phyloP scores from a whole-genome alignment of 306 rosid genomes.

The Delonix regia region DNA sequence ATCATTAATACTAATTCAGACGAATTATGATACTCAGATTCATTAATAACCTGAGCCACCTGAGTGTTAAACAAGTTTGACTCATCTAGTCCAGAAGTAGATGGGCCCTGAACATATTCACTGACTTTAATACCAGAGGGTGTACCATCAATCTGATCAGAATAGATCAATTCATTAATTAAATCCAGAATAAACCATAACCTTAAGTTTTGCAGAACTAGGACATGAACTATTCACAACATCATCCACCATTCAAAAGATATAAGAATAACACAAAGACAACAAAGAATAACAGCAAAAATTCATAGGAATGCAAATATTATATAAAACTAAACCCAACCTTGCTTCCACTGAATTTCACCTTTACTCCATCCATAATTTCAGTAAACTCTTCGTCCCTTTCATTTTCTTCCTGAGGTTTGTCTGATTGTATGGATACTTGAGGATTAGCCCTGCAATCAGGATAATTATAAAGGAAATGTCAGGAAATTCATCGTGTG shows the following conservation, averaged over 20 bases:
- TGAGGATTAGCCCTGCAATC: slow-evolving; percentile 50
- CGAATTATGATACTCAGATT: slow-evolving; percentile 56
- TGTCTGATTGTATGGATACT: slow-evolving; percentile 37
- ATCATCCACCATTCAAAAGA: slow-evolving; percentile 20
- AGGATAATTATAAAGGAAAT: neutral
- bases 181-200: slow-evolving; percentile 25
- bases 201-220: slow-evolving; percentile 1
- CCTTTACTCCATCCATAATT: slow-evolving; percentile 42
- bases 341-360: slow-evolving; percentile 48
- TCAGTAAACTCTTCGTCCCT: slow-evolving; percentile 51
- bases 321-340: slow-evolving; percentile 31
- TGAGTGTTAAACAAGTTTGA: slow-evolving; percentile 55
- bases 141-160: slow-evolving; percentile 55
- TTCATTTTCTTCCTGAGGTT: slow-evolving; percentile 50
- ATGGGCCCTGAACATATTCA: slow-evolving; percentile 67
- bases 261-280: slow-evolving; percentile 2
- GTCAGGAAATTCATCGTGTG: neutral
- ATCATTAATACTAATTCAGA: slow-evolving; percentile 43
- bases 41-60: slow-evolving; percentile 64
- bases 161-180: slow-evolving; percentile 32
- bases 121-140: slow-evolving; percentile 42
- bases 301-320: slow-evolving; percentile 18
- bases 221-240: neutral
- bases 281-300: slow-evolving; percentile 15
- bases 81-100: slow-evolving; percentile 71